Conservation (phyloP, 306 rosid genomes). For the Cajanus cajan region DNA sequence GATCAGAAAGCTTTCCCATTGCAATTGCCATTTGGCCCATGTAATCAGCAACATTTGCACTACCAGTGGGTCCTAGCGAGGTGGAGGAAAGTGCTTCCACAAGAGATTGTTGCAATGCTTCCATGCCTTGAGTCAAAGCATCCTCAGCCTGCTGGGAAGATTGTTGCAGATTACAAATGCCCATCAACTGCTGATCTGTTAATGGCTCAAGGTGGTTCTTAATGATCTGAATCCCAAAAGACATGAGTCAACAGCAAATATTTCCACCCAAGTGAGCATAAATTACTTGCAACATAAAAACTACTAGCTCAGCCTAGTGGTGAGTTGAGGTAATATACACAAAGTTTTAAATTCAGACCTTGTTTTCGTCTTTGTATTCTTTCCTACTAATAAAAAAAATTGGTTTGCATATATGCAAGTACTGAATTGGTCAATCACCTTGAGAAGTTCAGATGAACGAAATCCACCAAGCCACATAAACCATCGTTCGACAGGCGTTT, state of each 20-base stretch:
- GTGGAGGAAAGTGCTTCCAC: slow-evolving; percentile 62
- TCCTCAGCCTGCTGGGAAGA: slow-evolving; percentile 80
- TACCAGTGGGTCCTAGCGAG: slow-evolving; percentile 43
- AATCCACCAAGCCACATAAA: slow-evolving; percentile 93
- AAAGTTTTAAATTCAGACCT: too few species aligned
- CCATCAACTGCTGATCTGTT: slow-evolving; percentile 80
- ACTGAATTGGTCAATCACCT: slow-evolving; percentile 42
- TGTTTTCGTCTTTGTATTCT: too few species aligned
- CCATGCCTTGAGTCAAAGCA: slow-evolving; percentile 81
- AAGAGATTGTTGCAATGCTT: slow-evolving; percentile 67
- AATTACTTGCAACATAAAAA: neutral
- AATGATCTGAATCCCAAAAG: slow-evolving; percentile 54
- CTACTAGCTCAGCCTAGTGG: too few species aligned
- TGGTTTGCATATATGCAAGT: neutral
- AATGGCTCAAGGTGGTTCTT: slow-evolving; percentile 76
- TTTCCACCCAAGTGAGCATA: neutral
- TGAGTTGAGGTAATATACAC: too few species aligned
- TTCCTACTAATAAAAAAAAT: too few species aligned
- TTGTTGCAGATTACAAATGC: slow-evolving; percentile 61
- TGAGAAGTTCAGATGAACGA: slow-evolving; percentile 78
- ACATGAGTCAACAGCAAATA: neutral
- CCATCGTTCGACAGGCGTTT: slow-evolving; percentile 73
- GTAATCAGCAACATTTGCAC: slow-evolving; percentile 75
- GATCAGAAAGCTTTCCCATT: slow-evolving; percentile 65
- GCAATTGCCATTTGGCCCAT: slow-evolving; percentile 94